phyloP scores from a whole-genome alignment of 148 eudicot genomes.

The Fagopyrum homotropicum region DNA sequence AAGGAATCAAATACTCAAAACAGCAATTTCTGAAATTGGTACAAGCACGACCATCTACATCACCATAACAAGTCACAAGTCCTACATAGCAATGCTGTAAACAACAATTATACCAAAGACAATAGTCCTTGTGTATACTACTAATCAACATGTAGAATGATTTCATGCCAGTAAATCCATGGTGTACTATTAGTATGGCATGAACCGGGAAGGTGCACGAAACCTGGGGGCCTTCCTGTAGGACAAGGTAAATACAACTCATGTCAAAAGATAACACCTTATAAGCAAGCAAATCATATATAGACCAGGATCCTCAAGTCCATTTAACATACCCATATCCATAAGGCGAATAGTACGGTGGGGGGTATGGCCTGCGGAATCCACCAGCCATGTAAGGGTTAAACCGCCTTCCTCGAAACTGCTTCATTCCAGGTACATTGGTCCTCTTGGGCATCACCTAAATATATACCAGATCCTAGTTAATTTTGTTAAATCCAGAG shows the following conservation, averaged over 20 bases:
- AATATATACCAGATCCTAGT: background rate
- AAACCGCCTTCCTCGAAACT: conserved; percentile 27
- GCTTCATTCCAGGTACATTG: conserved; percentile 73
- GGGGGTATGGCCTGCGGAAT: conserved; percentile 5
- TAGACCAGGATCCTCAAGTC: background rate
- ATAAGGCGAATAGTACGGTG: conserved; percentile 11
- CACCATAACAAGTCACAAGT: background rate
- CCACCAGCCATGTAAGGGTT: conserved; percentile 14
- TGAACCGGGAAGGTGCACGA: conserved; percentile 7
- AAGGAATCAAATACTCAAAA: background rate
- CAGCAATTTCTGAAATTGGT: background rate
- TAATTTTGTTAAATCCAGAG: background rate
- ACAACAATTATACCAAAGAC: background rate
- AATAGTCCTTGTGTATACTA: conserved; percentile 1
- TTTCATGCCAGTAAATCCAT: background rate
- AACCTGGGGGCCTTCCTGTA: conserved; percentile 14
- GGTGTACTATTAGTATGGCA: conserved; percentile 12
- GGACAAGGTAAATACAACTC: background rate
- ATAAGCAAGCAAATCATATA: background rate
- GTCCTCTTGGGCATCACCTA: conserved; percentile 74
- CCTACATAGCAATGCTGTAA: conserved; percentile 8
- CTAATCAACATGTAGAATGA: conserved; percentile 6
- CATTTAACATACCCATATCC: conserved; percentile 12
- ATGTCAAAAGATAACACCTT: background rate
- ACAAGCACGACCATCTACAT: conserved; percentile 7